Conservation (phyloP, 1,139 yeast species). For the Yamadazyma oceani region DNA sequence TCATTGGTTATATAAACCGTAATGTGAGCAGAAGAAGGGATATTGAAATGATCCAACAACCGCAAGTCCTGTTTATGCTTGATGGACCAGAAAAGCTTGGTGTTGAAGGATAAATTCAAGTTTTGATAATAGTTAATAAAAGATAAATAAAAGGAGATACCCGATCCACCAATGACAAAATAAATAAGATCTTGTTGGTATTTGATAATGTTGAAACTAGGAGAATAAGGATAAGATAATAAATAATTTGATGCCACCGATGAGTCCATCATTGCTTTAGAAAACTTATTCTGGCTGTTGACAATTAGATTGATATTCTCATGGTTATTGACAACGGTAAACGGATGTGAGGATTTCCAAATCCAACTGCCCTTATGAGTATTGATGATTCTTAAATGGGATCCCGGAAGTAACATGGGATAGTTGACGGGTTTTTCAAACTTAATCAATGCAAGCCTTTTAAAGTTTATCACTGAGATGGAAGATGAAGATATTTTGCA, state of each 20-base stretch:
- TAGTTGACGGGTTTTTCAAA: constrained; percentile 26
- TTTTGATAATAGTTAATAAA: constrained; percentile 38
- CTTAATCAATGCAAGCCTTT: constrained; percentile 24
- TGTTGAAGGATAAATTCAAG: constrained; percentile 5
- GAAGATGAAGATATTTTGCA: constrained; percentile 6
- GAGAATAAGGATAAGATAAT: constrained; percentile 14
- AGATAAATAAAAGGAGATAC: constrained; percentile 76
- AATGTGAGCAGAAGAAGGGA: constrained; percentile 1
- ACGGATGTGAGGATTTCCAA: constrained; percentile 40
- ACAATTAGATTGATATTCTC: constrained; percentile 15
- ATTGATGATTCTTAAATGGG: constrained; percentile 35
- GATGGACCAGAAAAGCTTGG: constrained; percentile 54
- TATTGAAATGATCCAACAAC: constrained; percentile 20
- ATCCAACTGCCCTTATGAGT: constrained; percentile 24
- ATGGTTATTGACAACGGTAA: constrained; percentile 22
- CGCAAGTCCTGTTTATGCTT: constrained; percentile 40
- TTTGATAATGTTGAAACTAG: constrained; percentile 7
- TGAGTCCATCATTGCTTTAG: constrained; percentile 4
- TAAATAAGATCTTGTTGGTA: constrained; percentile 6
- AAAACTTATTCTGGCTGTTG: constrained; percentile 7
- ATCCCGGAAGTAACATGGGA: constrained; percentile 33
- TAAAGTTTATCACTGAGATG: constrained; percentile 14
- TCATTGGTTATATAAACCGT: not conserved
- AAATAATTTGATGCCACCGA: constrained; percentile 5
- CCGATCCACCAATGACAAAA: constrained; percentile 82